Evolutionary conservation across 2,329 filamentous ascomycete genomes (phyloP), one percentile per base, ranked within the genome.

Genomic region (Cladobotryum protrusum): DNA sequence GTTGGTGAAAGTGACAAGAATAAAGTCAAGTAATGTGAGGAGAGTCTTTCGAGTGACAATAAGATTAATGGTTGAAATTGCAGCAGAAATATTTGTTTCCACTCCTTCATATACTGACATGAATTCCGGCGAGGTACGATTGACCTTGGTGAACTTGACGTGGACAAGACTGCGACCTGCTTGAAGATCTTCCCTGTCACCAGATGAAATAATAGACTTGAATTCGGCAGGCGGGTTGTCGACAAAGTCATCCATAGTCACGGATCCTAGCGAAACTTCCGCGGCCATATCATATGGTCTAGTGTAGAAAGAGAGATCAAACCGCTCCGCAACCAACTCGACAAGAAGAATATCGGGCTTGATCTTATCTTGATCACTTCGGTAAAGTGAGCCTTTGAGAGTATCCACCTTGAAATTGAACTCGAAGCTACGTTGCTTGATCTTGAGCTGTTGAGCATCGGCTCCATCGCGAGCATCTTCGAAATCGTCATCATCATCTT

Each of bases 371-470:
- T 87, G 82, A 59, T 96, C 90, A 49, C 91, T 89, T 55, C 85
- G 83, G 67, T 89, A 99, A 1, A 99, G 74, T 1, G 93, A 97
- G 2, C 93, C 93, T 67, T 95, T 91, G 42, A 99, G 78, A 53
- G 87, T 89, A 61, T 96, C 93, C 34, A 99, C 93, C 8, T 89
- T 90, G 67, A 99, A 99, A 57, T 91, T 95, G 72, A 99, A 89
- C 65, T 99, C 90, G 58, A 99, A 97, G 56, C 86, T 92, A 41
- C 88, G 86, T 60, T 96, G 91, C 60, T 95, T 88, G 43, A 93
- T 74, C 61, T 87, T 88, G 20, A 87, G 73, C 34, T 82, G 76
- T 43, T 82, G 73, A 14, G 72, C 74, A 7, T 70, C 69, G 34
- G 68, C 73, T 7, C 77, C 78, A 51, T 86, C 79, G 17, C 76